A percentile compares a stretch with the other conserved stretches of the same genome.
phyloP scores from a whole-genome alignment of 768 basidiomycete species.

The Leccinellum albellum region DNA sequence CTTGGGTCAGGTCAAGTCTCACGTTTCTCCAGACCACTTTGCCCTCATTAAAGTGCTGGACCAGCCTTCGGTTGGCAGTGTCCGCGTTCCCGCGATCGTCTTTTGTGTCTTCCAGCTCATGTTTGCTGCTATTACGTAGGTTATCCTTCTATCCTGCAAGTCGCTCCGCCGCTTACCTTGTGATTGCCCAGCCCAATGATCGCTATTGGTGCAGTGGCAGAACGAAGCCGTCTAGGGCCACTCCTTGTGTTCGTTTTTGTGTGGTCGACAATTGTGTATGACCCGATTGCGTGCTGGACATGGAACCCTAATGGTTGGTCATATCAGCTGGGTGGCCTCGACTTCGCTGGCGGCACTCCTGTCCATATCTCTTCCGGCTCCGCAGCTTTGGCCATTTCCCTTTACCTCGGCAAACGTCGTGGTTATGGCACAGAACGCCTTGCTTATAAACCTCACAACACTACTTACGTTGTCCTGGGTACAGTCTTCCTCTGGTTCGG shows the following conservation, averaged over 20 bases:
- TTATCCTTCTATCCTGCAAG: not conserved
- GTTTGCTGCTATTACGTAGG: conserved; percentile 87
- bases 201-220: conserved; percentile 89
- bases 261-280: conserved; percentile 88
- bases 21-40: conserved; percentile 62
- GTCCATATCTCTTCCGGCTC: conserved; percentile 95
- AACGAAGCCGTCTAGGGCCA: conserved; percentile 82
- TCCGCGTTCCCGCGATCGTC: conserved; percentile 66
- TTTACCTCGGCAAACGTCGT: conserved; percentile 86
- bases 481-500: conserved; percentile 93
- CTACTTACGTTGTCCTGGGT: conserved; percentile 88
- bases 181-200: conserved; percentile 61
- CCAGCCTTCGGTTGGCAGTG: conserved; percentile 68
- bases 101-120: conserved; percentile 87
- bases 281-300: conserved; percentile 94
- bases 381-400: conserved; percentile 85
- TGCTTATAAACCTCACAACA: conserved; percentile 93
- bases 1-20: not conserved
- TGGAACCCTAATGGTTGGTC: conserved; percentile 86
- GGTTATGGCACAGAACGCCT: conserved; percentile 90
- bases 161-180: conserved; percentile 8
- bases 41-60: conserved; percentile 75
- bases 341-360: conserved; percentile 94
- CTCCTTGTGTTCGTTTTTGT: conserved; percentile 85
- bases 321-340: conserved; percentile 73